phyloP scores from a whole-genome alignment of 2,329 filamentous ascomycete genomes.

The Beauveria australis region DNA sequence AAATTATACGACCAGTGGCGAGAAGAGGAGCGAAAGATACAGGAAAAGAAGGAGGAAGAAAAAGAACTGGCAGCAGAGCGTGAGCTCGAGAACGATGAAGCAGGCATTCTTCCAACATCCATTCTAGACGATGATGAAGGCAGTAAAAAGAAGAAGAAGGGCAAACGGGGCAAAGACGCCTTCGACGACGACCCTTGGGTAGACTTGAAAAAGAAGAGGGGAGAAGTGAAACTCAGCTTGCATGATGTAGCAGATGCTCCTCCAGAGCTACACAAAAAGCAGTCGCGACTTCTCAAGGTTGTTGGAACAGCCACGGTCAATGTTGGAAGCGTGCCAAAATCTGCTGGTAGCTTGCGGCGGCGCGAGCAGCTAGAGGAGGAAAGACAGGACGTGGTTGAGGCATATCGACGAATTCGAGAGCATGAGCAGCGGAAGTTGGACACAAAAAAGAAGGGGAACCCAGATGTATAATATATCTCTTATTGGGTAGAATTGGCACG shows the following conservation, averaged over 20 bases:
- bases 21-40: constrained; percentile 55
- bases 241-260: constrained; percentile 65
- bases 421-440: constrained; percentile 28
- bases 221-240: constrained; percentile 36
- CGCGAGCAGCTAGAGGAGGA: constrained; percentile 31
- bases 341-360: constrained; percentile 30
- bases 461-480: neutral
- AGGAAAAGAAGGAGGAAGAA: constrained; percentile 58
- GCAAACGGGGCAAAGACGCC: constrained; percentile 39
- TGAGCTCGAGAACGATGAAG: constrained; percentile 52
- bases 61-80: constrained; percentile 54
- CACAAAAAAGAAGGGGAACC: neutral
- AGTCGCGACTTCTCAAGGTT: constrained; percentile 25
- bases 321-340: constrained; percentile 29
- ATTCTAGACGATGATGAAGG: constrained; percentile 33
- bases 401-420: constrained; percentile 30
- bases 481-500: neutral
- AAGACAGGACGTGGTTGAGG: constrained; percentile 28
- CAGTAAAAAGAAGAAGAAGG: constrained; percentile 25
- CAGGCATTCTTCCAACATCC: constrained; percentile 39
- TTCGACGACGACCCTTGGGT: constrained; percentile 70
- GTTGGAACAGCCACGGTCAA: constrained; percentile 25
- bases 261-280: constrained; percentile 55
- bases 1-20: constrained; percentile 73
- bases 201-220: constrained; percentile 58